Evolutionary conservation across 1,284 basidiomycete species (phyloP).

Genomic region (Fomitopsis schrenkii): DNA sequence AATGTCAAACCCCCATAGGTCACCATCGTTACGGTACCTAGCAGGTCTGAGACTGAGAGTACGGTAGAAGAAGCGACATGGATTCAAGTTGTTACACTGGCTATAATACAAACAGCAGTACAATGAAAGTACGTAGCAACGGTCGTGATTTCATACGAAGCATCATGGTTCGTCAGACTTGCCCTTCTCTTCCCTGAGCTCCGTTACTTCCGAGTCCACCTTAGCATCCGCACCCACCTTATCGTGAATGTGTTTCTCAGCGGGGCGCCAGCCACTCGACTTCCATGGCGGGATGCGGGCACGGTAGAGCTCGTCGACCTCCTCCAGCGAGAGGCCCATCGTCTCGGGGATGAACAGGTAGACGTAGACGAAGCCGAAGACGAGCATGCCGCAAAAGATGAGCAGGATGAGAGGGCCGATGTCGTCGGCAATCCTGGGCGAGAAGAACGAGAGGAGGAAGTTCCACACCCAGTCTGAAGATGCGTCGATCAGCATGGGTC

Average conservation of each 20-base stretch:
- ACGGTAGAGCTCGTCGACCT: conserved; percentile 74
- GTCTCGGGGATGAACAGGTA: conserved; percentile 76
- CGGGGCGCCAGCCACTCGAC: conserved; percentile 56
- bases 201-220: conserved; percentile 7
- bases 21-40: too few species aligned
- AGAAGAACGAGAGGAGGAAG: conserved; percentile 69
- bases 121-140: not conserved
- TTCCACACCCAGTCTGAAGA: conserved; percentile 62
- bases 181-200: conserved; percentile 25
- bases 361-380: conserved; percentile 66
- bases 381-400: conserved; percentile 73
- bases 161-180: conserved; percentile 7
- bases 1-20: too few species aligned
- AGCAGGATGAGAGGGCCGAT: conserved; percentile 77
- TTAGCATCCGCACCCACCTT: conserved; percentile 1
- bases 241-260: conserved; percentile 26
- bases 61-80: too few species aligned
- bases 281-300: conserved; percentile 63
- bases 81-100: not conserved
- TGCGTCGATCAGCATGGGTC: not conserved
- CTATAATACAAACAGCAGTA: not conserved
- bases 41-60: too few species aligned
- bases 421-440: conserved; percentile 57
- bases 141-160: not conserved
- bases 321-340: conserved; percentile 70